Conservation (phyloP, 2,329 filamentous ascomycete genomes). For the Penicillium occitanis region DNA sequence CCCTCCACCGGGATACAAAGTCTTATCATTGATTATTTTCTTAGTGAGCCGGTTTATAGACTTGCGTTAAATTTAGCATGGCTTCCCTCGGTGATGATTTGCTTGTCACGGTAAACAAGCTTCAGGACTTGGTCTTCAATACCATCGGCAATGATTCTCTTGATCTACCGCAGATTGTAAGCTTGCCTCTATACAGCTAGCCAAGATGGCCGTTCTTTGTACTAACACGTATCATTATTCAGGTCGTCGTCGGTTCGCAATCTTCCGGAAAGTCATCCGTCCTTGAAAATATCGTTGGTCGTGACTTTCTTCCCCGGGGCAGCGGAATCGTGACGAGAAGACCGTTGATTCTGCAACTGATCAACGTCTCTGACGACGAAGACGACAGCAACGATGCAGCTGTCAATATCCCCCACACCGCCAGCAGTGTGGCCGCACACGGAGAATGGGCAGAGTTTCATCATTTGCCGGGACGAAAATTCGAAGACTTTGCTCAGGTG, state of each 20-base stretch:
- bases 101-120: slow-evolving; percentile 92
- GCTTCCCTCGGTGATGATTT: slow-evolving; percentile 94
- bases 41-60: background rate
- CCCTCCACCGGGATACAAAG: background rate
- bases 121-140: slow-evolving; percentile 98
- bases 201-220: background rate
- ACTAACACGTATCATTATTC: slow-evolving; percentile 21
- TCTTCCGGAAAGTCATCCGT: slow-evolving; percentile 98
- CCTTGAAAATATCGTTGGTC: slow-evolving; percentile 96
- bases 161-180: slow-evolving; percentile 95
- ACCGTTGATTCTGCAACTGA: slow-evolving; percentile 93
- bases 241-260: slow-evolving; percentile 98
- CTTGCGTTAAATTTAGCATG: slow-evolving; percentile 59
- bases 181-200: slow-evolving; percentile 33
- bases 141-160: slow-evolving; percentile 98
- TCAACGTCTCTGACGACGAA: slow-evolving; percentile 80
- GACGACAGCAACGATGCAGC: slow-evolving; percentile 69
- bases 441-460: slow-evolving; percentile 93
- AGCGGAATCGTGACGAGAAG: slow-evolving; percentile 94
- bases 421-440: slow-evolving; percentile 67
- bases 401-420: slow-evolving; percentile 69
- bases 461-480: slow-evolving; percentile 84
- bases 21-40: background rate
- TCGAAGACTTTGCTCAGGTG: slow-evolving; percentile 89
- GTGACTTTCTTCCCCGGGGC: slow-evolving; percentile 93